These are phyloP conservation scores for Gossypium bickii DNA, from an alignment of 345 rosid species.

Conservation along the genomic window DNA sequence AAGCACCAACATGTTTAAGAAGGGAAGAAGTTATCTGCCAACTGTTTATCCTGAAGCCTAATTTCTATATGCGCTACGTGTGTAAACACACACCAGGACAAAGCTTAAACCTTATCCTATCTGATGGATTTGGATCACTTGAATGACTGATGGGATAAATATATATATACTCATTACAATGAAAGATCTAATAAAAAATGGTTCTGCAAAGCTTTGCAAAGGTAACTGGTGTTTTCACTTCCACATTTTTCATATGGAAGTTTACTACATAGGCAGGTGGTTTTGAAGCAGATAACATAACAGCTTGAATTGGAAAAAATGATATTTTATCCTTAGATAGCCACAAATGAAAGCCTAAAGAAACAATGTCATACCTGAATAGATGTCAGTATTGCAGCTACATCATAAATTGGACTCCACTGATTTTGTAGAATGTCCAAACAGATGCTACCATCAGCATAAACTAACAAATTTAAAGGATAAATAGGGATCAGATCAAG, in stretches of 20 bases:
- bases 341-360: background rate
- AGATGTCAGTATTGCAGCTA: slow-evolving; percentile 78
- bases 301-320: background rate
- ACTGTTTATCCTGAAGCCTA: background rate
- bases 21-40: background rate
- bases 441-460: slow-evolving; percentile 85
- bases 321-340: background rate
- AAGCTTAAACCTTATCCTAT: no score
- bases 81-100: background rate
- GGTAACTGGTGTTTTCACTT: background rate
- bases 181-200: background rate
- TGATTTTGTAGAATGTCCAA: slow-evolving; percentile 85
- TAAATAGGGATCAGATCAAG: background rate
- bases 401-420: slow-evolving; percentile 86
- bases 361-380: slow-evolving; percentile 47
- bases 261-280: background rate
- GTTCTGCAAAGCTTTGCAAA: background rate
- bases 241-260: background rate
- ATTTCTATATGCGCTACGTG: background rate
- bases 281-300: background rate
- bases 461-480: slow-evolving; percentile 35
- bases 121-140: no score
- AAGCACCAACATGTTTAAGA: background rate
- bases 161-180: no score
- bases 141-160: no score